Conservation (phyloP, 805 yeast genomes). For the Wickerhamomyces strasburgensis region DNA sequence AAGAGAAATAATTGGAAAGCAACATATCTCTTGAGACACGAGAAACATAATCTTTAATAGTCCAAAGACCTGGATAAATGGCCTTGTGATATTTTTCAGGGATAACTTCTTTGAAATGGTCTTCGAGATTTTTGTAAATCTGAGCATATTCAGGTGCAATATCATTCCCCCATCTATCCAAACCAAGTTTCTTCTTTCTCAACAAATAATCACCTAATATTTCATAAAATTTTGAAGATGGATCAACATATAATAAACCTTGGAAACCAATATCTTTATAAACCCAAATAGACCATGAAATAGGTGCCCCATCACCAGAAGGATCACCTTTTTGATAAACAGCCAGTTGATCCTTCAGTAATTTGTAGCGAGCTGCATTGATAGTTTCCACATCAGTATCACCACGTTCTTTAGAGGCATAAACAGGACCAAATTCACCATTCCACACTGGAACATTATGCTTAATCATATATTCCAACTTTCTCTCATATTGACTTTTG, state of each 20-base stretch:
- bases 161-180: conserved; percentile 48
- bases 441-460: conserved; percentile 47
- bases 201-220: conserved; percentile 38
- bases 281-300: conserved; percentile 49
- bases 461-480: conserved; percentile 37
- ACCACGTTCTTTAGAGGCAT: conserved; percentile 39
- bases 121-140: conserved; percentile 32
- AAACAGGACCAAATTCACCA: conserved; percentile 51
- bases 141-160: conserved; percentile 35
- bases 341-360: conserved; percentile 41
- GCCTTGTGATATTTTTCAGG: conserved; percentile 37
- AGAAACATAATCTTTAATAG: conserved; percentile 31
- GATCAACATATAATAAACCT: conserved; percentile 43
- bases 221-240: conserved; percentile 38
- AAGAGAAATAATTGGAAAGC: conserved; percentile 38
- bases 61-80: conserved; percentile 39
- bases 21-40: conserved; percentile 40
- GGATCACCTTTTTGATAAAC: conserved; percentile 43
- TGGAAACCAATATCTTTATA: conserved; percentile 51
- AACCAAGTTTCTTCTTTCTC: conserved; percentile 40
- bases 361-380: conserved; percentile 36
- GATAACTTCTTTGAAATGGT: conserved; percentile 34
- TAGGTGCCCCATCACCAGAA: conserved; percentile 40
- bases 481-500: conserved; percentile 36
- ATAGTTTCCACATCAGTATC: conserved; percentile 33